Conservation (phyloP, 192 early-diverging fungal species). For the Entrophospora sp. region DNA sequence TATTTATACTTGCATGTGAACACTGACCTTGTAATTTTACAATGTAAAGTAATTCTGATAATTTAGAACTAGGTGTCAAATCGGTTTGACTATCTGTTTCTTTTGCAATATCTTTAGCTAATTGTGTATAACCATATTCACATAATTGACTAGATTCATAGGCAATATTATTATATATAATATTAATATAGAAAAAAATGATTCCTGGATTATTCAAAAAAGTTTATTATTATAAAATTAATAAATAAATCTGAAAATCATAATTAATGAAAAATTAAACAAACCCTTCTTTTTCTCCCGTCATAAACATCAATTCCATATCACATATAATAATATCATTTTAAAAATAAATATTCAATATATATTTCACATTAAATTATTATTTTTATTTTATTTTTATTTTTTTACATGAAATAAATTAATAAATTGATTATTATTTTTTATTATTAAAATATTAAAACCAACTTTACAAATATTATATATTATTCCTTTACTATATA, state of each 20-base stretch:
- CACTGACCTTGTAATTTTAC: slow-evolving; percentile 56
- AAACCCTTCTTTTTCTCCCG: too few species aligned
- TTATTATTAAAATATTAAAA: neutral
- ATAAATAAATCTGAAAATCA: too few species aligned
- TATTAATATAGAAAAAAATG: neutral
- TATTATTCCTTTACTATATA: neutral
- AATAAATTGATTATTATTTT: neutral
- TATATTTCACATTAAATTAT: too few species aligned
- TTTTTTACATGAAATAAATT: too few species aligned
- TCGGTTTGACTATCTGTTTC: slow-evolving; percentile 56
- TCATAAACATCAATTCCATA: too few species aligned
- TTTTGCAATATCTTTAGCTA: slow-evolving; percentile 52
- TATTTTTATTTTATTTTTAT: too few species aligned
- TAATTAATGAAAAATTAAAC: too few species aligned
- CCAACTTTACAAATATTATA: neutral
- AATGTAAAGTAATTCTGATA: slow-evolving; percentile 52
- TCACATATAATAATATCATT: too few species aligned
- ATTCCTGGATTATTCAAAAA: too few species aligned
- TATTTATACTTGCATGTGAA: too few species aligned
- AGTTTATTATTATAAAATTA: too few species aligned
- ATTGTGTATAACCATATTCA: slow-evolving; percentile 34
- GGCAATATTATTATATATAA: neutral
- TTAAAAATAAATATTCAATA: too few species aligned
- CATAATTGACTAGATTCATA: slow-evolving; percentile 27
- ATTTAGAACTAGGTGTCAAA: slow-evolving; percentile 48